Evolutionary conservation across 2,329 filamentous ascomycete species (phyloP), one percentile per base, ranked within the genome.

Genomic region (Tolypocladium ophioglossoides): DNA sequence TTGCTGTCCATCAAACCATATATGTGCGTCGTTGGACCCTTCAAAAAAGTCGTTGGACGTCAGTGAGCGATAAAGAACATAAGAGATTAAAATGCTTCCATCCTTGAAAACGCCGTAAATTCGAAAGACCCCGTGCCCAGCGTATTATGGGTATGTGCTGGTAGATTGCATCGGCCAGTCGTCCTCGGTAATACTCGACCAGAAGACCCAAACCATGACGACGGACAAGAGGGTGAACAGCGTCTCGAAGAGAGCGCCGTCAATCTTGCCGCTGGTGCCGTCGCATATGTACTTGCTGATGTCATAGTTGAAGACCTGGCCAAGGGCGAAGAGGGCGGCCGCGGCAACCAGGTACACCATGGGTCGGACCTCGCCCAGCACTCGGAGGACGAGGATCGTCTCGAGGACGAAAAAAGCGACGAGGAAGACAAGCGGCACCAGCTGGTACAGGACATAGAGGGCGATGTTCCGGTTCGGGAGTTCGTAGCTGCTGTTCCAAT

Each of bases 141-240:
- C 46, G 46, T 27, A 53, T 61, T 57, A 65, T 52, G 74, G 70
- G 59, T 79, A 79, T 52, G 70, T 61, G 48, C 61, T 67, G 54
- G 69, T 68, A 11, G 69, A 70, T 37, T 77, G 74, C 70, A 80
- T 79, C 20, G 91, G 90, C 94, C 94, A 99, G 74, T 96, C 92
- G 65, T 99, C 94, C 72, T 99, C 94, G 18, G 94, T 99, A 64
- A 99, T 99, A 74, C 91, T 96, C 49, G 91, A 95, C 94, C 94
- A 99, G 77, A 99, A 99, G 55, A 89, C 71, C 91, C 94, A 99
- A 59, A 96, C 74, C 72, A 83, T 83, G 20, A 89, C 78, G 5
- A 99, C 90, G 0, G 91, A 79, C 14, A 92, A 74, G 1, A 96
- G 77, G 0, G 91, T 97, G 74, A 99, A 97, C 8, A 97, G 75